A percentile compares a stretch with the other conserved stretches of the same genome.
phyloP scores from a whole-genome alignment of 2,329 filamentous ascomycete genomes.

The Aspergillaceae sp. region DNA sequence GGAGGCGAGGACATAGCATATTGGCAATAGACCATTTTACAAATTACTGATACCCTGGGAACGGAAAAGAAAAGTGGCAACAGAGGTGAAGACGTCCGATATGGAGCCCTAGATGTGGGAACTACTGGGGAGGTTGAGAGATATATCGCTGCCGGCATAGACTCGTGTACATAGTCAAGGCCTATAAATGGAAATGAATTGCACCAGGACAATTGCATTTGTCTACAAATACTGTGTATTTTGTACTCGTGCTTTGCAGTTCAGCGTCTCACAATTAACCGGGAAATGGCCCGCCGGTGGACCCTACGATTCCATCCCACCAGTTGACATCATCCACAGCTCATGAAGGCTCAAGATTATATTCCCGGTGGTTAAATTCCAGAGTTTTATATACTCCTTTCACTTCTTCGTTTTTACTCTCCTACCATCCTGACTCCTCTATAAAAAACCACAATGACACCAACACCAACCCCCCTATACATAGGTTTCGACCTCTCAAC shows the following conservation, averaged over 20 bases:
- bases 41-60: background rate
- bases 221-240: no score
- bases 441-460: slow-evolving; percentile 23
- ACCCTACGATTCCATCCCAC: background rate
- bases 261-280: slow-evolving; percentile 7
- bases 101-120: no score
- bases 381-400: background rate
- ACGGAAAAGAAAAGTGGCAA: background rate
- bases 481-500: slow-evolving; percentile 94
- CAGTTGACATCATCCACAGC: slow-evolving; percentile 2
- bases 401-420: background rate
- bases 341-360: background rate
- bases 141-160: no score
- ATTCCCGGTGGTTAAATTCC: no score
- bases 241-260: no score
- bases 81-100: background rate
- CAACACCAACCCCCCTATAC: slow-evolving; percentile 52
- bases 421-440: no score
- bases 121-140: no score
- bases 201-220: no score
- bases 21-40: slow-evolving; percentile 1
- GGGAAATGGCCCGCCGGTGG: slow-evolving; percentile 15
- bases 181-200: no score
- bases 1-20: background rate
- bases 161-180: no score